Percentiles rank a stretch among this genome's conserved stretches.
Conservation (phyloP, 768 basidiomycete genomes). For the Leccinum uliginosum region DNA sequence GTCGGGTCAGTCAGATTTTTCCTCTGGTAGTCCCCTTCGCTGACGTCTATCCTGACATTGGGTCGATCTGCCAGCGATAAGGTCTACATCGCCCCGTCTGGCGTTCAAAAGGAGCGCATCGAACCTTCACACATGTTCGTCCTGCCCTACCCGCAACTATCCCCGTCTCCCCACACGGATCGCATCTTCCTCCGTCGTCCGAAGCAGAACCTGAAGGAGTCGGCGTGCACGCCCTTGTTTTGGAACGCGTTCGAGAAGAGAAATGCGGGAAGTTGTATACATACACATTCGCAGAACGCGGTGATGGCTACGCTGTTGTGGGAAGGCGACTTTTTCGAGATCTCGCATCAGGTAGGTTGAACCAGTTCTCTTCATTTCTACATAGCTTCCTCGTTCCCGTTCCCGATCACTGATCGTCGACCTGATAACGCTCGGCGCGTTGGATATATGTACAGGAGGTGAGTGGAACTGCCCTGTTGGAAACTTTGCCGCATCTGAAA, state of each 20-base stretch:
- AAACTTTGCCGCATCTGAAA: background rate
- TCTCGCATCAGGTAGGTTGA: constrained; percentile 69
- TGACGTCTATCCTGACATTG: background rate
- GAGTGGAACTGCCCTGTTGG: background rate
- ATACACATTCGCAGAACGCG: constrained; percentile 87
- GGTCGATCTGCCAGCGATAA: constrained; percentile 46
- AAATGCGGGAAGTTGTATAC: constrained; percentile 80
- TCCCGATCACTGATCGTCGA: constrained; percentile 1
- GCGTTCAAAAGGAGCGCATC: constrained; percentile 89
- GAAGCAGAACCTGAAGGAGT: constrained; percentile 67
- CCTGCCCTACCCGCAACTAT: constrained; percentile 66
- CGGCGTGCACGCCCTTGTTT: constrained; percentile 86
- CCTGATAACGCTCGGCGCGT: background rate
- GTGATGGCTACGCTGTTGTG: constrained; percentile 85
- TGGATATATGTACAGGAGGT: constrained; percentile 42
- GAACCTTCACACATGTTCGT: constrained; percentile 83
- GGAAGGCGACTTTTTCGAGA: constrained; percentile 64
- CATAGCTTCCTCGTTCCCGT: background rate
- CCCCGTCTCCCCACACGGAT: constrained; percentile 57
- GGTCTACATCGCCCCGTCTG: constrained; percentile 84
- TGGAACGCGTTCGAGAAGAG: constrained; percentile 87
- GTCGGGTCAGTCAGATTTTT: constrained; percentile 42
- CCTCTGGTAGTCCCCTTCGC: background rate
- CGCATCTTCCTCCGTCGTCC: constrained; percentile 79
- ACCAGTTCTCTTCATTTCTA: background rate